Base-by-base conservation (phyloP, 148 eudicot species). In the Fagopyrum esculentum region DNA sequence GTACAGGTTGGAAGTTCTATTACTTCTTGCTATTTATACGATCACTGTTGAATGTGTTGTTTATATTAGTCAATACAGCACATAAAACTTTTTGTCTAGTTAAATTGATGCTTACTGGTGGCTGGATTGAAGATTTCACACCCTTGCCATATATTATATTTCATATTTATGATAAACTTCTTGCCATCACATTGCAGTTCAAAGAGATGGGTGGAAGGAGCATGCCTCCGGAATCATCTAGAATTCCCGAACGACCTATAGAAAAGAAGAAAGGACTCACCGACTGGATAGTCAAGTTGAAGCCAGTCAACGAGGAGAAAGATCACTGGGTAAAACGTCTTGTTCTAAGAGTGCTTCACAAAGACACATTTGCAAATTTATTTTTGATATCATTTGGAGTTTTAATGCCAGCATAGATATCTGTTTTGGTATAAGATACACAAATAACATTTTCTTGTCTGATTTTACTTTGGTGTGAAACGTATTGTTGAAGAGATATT, bases 221-320 rank as follows among this genome's bases (percentile, higher is more conserved):
- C 66, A 60, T n/a, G 66, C 66, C 66, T n/a, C 29, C 66, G 30
- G 73, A 71, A 70, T 46, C 73, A 19, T 17, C 8, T 15, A 64
- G 46, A 46, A n/a, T 46, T 46, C 40, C 70, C 11, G 70, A 79
- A 74, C 46, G 40, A 17, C 30, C 87, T 77, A 57, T 86, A 46
- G 96, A 93, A 45, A 90, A 85, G 86, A 93, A 89, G 80, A 93
- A 90, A 79, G 93, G 93, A 64, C 69, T 93, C 61, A 82, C 83
- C 69, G 93, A 87, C 74, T 93, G 91, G 89, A 89, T 89, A 80
- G 85, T 76, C 81, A 60, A 82, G 80, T 77, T 93, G 63, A 93
- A 89, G 78, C 96, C 96, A 55, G 83, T 80, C 74, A 90, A 86
- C 73, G 98, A 90, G 85, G 98, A 93, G 85, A 93, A 93, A 84